Percentiles rank a stretch among this genome's conserved stretches.
phyloP scores from a whole-genome alignment of 192 early-diverging fungal species.

The Podila minutissima region DNA sequence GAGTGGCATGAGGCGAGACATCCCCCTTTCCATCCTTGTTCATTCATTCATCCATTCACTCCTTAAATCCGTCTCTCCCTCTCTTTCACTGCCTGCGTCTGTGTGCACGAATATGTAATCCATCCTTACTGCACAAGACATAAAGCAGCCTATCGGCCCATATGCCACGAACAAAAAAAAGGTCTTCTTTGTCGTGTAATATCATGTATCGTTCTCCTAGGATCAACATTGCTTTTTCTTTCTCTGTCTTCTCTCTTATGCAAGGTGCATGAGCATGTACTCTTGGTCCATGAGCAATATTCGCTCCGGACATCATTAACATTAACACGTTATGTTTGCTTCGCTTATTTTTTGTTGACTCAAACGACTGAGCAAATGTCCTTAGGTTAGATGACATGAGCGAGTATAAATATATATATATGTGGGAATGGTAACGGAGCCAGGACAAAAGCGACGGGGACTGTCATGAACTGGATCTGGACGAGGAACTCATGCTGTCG shows the following conservation, averaged over 20 bases:
- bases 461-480: too few species aligned
- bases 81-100: too few species aligned
- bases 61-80: too few species aligned
- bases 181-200: neutral
- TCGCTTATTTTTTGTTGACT: neutral
- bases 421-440: too few species aligned
- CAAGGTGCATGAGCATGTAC: neutral
- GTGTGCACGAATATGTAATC: too few species aligned
- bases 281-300: neutral
- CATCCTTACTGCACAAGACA: neutral
- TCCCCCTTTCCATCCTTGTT: too few species aligned
- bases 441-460: too few species aligned
- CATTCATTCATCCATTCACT: too few species aligned
- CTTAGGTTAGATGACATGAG: too few species aligned
- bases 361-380: neutral
- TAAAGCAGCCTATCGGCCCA: neutral
- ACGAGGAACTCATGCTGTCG: too few species aligned
- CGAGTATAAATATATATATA: too few species aligned
- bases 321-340: neutral
- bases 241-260: neutral
- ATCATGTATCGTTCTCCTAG: neutral
- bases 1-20: too few species aligned
- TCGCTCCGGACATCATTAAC: neutral
- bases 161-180: neutral
- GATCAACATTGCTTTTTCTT: neutral